phyloP scores from a whole-genome alignment of 345 rosid genomes.

The Gossypium arboreum region DNA sequence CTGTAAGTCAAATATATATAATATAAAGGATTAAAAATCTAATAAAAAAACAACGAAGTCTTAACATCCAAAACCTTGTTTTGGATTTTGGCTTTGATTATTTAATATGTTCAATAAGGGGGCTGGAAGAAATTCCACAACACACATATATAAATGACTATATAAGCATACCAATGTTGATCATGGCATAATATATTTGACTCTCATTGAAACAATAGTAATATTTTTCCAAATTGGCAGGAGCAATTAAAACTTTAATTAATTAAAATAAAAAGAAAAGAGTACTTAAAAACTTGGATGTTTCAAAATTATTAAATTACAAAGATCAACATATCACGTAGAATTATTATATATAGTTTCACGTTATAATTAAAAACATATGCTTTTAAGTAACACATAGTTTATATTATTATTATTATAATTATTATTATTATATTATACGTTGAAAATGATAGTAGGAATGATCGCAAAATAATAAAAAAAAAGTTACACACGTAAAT shows the following conservation, averaged over 20 bases:
- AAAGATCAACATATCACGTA: too few species aligned
- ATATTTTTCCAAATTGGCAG: background rate
- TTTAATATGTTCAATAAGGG: background rate
- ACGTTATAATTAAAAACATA: too few species aligned
- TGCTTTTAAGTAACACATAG: too few species aligned
- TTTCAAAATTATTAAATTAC: too few species aligned
- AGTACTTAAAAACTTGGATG: too few species aligned
- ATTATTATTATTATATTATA: too few species aligned
- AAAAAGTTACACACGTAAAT: fast-evolving
- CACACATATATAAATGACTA: background rate
- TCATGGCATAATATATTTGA: background rate
- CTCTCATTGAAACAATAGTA: background rate
- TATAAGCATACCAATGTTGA: slow-evolving; percentile 10
- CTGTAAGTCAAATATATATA: background rate
- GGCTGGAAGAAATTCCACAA: background rate
- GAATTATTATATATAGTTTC: too few species aligned
- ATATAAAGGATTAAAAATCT: background rate
- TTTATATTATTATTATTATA: too few species aligned
- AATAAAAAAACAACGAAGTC: background rate
- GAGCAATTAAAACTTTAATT: background rate
- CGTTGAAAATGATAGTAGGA: fast-evolving
- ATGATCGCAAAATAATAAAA: fast-evolving
- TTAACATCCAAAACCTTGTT: background rate
- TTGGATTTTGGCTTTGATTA: background rate
- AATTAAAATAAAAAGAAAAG: too few species aligned